Conservation (phyloP, 768 basidiomycete genomes). For the Hortiboletus flavorubellus region DNA sequence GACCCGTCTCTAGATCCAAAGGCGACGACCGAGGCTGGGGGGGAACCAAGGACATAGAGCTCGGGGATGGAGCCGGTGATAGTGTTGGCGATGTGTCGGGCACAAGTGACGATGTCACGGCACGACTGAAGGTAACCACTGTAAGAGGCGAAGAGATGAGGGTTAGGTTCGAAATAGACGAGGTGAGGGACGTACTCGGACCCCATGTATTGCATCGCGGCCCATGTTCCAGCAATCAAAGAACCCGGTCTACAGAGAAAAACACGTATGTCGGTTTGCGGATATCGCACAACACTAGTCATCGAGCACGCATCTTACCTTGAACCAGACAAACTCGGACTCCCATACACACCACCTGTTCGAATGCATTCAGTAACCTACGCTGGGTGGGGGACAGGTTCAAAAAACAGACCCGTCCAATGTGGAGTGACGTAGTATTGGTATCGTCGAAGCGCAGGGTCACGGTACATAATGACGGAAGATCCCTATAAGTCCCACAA, state of each 20-base stretch:
- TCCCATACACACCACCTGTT: conserved; percentile 83
- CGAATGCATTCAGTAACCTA: neutral
- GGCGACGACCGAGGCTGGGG: conserved; percentile 87
- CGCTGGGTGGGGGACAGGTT: neutral
- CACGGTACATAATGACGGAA: conserved; percentile 93
- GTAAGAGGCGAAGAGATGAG: neutral
- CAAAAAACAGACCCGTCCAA: conserved; percentile 60
- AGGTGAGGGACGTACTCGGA: conserved; percentile 53
- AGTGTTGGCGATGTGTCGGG: conserved; percentile 64
- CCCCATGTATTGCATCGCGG: conserved; percentile 93
- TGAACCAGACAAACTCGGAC: conserved; percentile 87
- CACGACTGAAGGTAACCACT: conserved; percentile 91
- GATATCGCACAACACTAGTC: neutral
- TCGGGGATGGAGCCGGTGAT: conserved; percentile 73
- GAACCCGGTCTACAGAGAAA: conserved; percentile 70
- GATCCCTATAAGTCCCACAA: conserved; percentile 54
- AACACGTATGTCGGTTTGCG: neutral
- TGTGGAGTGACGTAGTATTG: conserved; percentile 85
- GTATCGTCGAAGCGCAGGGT: conserved; percentile 66
- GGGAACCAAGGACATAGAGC: conserved; percentile 85
- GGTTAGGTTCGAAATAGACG: neutral
- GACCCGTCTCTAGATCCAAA: conserved; percentile 62
- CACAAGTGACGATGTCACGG: conserved; percentile 69
- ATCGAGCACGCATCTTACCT: conserved; percentile 46
- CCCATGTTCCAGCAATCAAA: conserved; percentile 93